These are phyloP conservation scores for Penicillium corylophilum DNA, from an alignment of 2,329 filamentous ascomycete species.

Conservation along the genomic window DNA sequence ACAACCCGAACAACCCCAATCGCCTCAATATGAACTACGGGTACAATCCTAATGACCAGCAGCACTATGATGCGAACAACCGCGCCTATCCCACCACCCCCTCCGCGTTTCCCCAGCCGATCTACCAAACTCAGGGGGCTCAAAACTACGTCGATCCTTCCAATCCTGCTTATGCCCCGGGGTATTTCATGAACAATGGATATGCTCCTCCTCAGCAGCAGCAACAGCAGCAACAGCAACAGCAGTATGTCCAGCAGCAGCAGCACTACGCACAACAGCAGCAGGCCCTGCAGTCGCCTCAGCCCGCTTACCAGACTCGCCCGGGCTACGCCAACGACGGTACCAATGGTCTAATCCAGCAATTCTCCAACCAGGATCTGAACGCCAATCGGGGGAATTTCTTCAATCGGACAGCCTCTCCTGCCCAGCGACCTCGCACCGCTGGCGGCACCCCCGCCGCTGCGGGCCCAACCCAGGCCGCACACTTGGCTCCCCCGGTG, in stretches of 20 bases:
- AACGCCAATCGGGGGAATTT: conserved; percentile 68
- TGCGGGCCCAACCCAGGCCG: conserved; percentile 56
- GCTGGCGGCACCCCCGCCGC: conserved; percentile 65
- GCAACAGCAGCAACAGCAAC: conserved; percentile 46
- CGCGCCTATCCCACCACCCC: conserved; percentile 82
- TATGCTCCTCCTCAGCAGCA: conserved; percentile 50
- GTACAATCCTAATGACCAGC: conserved; percentile 62
- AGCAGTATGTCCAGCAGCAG: conserved; percentile 37
- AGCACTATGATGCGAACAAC: conserved; percentile 64
- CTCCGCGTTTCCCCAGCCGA: conserved; percentile 92
- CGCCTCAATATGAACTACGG: conserved; percentile 50
- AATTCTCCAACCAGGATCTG: conserved; percentile 95
- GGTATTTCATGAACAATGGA: conserved; percentile 64
- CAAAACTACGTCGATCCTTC: conserved; percentile 60
- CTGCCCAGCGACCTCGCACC: conserved; percentile 77
- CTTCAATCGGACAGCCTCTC: conserved; percentile 68
- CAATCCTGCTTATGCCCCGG: conserved; percentile 43
- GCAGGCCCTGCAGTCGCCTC: conserved; percentile 55
- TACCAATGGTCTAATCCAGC: conserved; percentile 87
- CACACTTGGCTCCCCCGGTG: conserved; percentile 69
- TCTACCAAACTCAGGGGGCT: conserved; percentile 62
- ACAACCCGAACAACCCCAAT: conserved; percentile 57
- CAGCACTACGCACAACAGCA: conserved; percentile 53
- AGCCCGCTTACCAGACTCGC: conserved; percentile 54
- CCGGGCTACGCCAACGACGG: conserved; percentile 68